Evolutionary conservation across 192 early-diverging fungal genomes (phyloP), one percentile per base, ranked within the genome.

Genomic region (Rhizophagus sp.): DNA sequence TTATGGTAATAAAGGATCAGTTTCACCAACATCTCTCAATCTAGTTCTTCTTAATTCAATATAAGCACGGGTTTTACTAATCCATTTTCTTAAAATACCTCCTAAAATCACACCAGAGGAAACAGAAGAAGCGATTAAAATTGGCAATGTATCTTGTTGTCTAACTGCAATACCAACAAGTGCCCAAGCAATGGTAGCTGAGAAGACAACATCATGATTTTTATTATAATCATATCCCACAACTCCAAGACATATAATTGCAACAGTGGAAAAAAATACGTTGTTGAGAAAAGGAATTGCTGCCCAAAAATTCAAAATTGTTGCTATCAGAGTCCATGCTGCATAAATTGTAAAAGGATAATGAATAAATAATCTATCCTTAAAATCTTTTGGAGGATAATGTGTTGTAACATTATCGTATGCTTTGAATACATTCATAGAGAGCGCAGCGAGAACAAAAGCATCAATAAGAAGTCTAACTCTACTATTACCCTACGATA

Each of bases 311-410:
- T 79, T 76, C 47, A 79, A 70, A 15, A 85, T 36, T 30, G 57
- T 73, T 4, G 70, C 76, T 69, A 82, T 79, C 3, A 83, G 15
- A 19, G 63, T 73, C 57, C 78, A 82, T 6, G 82, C 72, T 10
- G 84, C 78, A 68, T 82, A 84, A 13, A 87, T 87, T 22, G 86
- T 84, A 72, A 87, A 87, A 22, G 84, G 82, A 25, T 81, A 83
- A 72, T 85, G 85, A 15, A 87, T 33, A 13, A 87, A 84, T 11
- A 85, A 24, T n/a, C 47, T 50, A 75, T 87, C 86, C 9, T 27
- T 44, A 50, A 79, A 24, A 65, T 85, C 80, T 27, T 83, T 79
- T 4, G 86, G 82, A 75, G 86, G 86, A 68, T 78, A 87, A 72
- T 79, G 67, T 67, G 72, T 70, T 22, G 52, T 22, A 12, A 87